phyloP scores from a whole-genome alignment of 345 rosid genomes.

The Zanthoxylum bungeanum region DNA sequence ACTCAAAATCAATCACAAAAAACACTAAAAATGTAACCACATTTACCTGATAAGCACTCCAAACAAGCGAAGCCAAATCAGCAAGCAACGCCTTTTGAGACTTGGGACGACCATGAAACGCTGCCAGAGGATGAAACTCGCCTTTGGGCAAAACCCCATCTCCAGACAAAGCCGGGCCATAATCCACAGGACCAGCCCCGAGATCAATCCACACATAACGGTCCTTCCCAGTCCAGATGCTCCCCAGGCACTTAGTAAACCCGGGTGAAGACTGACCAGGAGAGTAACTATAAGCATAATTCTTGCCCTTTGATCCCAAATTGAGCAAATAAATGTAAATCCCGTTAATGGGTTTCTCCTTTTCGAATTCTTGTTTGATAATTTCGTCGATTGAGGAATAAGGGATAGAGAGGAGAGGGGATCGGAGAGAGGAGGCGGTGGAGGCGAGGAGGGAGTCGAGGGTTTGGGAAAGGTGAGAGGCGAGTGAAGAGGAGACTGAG shows the following conservation, averaged over 20 bases:
- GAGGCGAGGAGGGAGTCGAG: slow-evolving; percentile 46
- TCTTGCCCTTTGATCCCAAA: slow-evolving; percentile 51
- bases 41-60: slow-evolving; percentile 86
- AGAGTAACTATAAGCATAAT: slow-evolving; percentile 70
- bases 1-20: not conserved
- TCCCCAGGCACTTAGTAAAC: slow-evolving; percentile 76
- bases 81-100: slow-evolving; percentile 74
- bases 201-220: slow-evolving; percentile 92
- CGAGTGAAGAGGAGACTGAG: slow-evolving; percentile 36
- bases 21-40: not conserved
- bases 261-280: slow-evolving; percentile 83
- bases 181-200: slow-evolving; percentile 90
- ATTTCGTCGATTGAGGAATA: slow-evolving; percentile 50
- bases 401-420: slow-evolving; percentile 56
- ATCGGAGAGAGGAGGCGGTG: slow-evolving; percentile 57
- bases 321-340: slow-evolving; percentile 70
- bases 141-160: slow-evolving; percentile 91
- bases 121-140: slow-evolving; percentile 88
- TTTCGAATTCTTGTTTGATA: slow-evolving; percentile 58
- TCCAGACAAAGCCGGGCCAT: slow-evolving; percentile 91
- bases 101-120: slow-evolving; percentile 83
- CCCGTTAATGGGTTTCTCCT: slow-evolving; percentile 62
- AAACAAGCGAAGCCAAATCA: slow-evolving; percentile 76
- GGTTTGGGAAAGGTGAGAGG: slow-evolving; percentile 39
- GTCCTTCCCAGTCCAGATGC: slow-evolving; percentile 85